Evolutionary conservation across 768 basidiomycete species (phyloP), one percentile per base, ranked within the genome.

Genomic region (Xerocomus spinulosus): DNA sequence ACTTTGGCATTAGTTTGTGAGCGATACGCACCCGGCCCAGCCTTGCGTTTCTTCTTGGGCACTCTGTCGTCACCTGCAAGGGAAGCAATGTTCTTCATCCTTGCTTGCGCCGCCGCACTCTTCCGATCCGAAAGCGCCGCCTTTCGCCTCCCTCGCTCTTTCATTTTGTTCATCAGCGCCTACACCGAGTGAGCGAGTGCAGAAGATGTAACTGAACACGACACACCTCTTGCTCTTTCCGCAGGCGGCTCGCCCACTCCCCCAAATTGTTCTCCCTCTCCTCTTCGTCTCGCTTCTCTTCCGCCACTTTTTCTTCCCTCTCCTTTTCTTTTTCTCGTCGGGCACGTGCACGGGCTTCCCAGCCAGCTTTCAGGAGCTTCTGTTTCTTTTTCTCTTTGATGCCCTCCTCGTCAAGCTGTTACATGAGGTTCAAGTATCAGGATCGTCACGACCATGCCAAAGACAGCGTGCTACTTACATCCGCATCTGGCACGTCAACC

Each of bases 371-470:
- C 71, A 94, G 72, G 26, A 98, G 75, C 55, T 83, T 87, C 64
- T 99, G 96, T 59, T 86, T 89, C 60, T 83, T 84, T 72, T 98
- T 99, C 68, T 99, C 96, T 64, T 90, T 97, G 29, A 97, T 63
- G 21, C 83, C 78, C 33, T 95, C 93, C 60, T 98, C 94, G 57
- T 91, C 89, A 8, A 92, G 76, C 86, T 91, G 49, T 15, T 20
- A 20, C 12, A 18, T 3, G 30, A 15, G 8, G 24, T 15, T 20
- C 24, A 20, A 21, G 15, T 8, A 10, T 23, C 29, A 33, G n/a
- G 23, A n/a, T 18, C 21, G 8, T 12, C 25, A 9, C 9, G 14
- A 32, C 17, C 29, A 23, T 17, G 35, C 2, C 13, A 14, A 24
- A 32, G 12, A 2, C 10, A 6, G 24, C 45, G 25, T n/a, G n/a